These are phyloP conservation scores for Venturia pyrina DNA, from an alignment of 2,329 filamentous ascomycete species.

Conservation along the genomic window DNA sequence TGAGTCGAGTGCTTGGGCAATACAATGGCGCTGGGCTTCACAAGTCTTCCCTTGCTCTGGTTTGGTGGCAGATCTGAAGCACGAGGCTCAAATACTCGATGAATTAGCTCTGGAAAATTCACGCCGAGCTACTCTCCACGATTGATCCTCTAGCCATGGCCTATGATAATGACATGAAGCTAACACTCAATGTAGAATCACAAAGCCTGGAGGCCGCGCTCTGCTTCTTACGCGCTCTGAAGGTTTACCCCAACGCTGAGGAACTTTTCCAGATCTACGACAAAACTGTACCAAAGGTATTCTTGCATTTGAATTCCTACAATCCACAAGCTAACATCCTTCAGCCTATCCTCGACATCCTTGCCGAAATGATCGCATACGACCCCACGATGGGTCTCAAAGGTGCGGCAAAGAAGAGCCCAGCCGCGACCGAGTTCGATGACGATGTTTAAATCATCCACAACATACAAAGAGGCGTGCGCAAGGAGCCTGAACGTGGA, in stretches of 20 bases:
- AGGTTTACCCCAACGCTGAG: constrained; percentile 90
- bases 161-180: neutral
- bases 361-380: constrained; percentile 96
- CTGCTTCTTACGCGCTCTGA: constrained; percentile 96
- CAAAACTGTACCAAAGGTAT: constrained; percentile 92
- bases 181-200: constrained; percentile 38
- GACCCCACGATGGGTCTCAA: constrained; percentile 43
- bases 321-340: constrained; percentile 13
- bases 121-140: constrained; percentile 3
- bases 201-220: constrained; percentile 74
- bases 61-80: neutral
- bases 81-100: neutral
- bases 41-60: neutral
- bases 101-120: neutral
- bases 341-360: constrained; percentile 83
- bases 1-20: constrained; percentile 35
- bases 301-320: constrained; percentile 4
- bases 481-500: neutral
- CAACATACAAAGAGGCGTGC: neutral
- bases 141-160: constrained; percentile 5
- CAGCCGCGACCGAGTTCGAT: constrained; percentile 2
- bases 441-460: constrained; percentile 7
- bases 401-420: neutral
- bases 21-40: neutral
- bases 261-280: constrained; percentile 97